Base-by-base conservation (phyloP, 2,329 filamentous ascomycete species). In the Ophiocordyceps camponoti-rufipedis region DNA sequence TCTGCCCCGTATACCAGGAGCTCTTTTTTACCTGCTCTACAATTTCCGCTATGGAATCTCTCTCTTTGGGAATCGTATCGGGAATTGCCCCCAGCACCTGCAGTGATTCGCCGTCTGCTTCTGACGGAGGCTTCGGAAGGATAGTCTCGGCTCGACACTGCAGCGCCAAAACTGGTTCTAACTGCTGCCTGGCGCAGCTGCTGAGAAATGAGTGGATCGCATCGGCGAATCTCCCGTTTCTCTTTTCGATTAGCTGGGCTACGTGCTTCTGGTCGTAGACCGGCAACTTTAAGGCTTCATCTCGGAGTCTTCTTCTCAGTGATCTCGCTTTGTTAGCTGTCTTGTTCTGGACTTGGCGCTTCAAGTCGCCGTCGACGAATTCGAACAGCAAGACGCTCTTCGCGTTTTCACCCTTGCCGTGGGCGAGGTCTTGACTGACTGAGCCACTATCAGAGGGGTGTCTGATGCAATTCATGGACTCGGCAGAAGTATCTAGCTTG, bases 201-300 rank as follows among this genome's bases (percentile, higher is more conserved):
- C 84, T 83, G 48, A 98, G 62, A 55, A 93, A 96, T 0, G 60
- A 62, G 59, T 84, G 82, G 48, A 94, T 71, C 0, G 88, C 85
- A 47, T 77, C 80, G 0, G 69, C 69, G 55, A 96, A 96, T 57
- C 88, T 91, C 45, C 68, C 67, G 55, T 95, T 95, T 43, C 91
- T 72, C 64, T 89, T 91, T 62, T 89, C 86, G 53, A 98, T 95
- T 52, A 95, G 61, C 45, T 71, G 74, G 57, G 83, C 79, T 82
- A 96, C 86, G 62, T 94, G 86, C 60, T 88, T 88, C 62, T 94
- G 88, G 50, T 85, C 86, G 64, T 79, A 95, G 9, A 94, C 84
- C 0, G 89, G 91, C 78, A 95, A 86, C 61, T 84, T 93, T 52
- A 96, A 58, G 48, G 85, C 78, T 55, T 94, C 87, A 18, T 88